These are phyloP conservation scores for Sporobolus alterniflorus DNA, from an alignment of 202 grass and related monocot species.

Conservation along the genomic window DNA sequence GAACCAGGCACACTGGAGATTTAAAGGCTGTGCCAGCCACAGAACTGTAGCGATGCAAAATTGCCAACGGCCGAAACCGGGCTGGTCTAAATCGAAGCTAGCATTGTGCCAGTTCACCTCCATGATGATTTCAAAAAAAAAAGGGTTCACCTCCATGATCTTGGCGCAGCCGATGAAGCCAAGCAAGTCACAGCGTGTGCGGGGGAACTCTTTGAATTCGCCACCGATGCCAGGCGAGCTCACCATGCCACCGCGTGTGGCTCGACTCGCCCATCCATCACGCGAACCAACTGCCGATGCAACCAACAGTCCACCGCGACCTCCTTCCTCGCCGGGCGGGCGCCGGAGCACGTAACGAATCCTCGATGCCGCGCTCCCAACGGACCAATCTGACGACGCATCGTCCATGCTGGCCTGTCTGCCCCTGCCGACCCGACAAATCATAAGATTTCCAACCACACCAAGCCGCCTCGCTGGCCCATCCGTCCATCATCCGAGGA, in stretches of 20 bases:
- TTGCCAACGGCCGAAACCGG: background rate
- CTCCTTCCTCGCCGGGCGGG: background rate
- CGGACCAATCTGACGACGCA: background rate
- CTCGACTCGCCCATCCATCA: no score
- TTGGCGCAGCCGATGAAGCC: background rate
- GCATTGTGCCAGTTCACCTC: no score
- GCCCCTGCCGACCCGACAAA: slow-evolving; percentile 25
- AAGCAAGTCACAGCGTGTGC: background rate
- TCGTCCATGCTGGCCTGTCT: slow-evolving; percentile 43
- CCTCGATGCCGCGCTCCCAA: background rate
- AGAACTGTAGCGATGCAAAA: background rate
- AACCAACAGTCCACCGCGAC: background rate
- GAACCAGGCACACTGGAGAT: background rate
- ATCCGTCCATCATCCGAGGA: background rate
- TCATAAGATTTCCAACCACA: slow-evolving; percentile 51
- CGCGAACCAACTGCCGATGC: background rate
- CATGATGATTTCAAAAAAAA: no score
- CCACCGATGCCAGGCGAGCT: no score
- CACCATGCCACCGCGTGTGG: background rate
- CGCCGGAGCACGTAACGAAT: background rate
- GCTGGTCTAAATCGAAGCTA: background rate
- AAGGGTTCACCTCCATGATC: background rate
- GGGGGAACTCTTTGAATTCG: background rate
- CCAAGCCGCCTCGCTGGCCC: slow-evolving; percentile 17
- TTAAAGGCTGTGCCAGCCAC: no score